phyloP scores from a whole-genome alignment of 2,329 filamentous ascomycete genomes.

The Teratosphaeria epicoccoides region DNA sequence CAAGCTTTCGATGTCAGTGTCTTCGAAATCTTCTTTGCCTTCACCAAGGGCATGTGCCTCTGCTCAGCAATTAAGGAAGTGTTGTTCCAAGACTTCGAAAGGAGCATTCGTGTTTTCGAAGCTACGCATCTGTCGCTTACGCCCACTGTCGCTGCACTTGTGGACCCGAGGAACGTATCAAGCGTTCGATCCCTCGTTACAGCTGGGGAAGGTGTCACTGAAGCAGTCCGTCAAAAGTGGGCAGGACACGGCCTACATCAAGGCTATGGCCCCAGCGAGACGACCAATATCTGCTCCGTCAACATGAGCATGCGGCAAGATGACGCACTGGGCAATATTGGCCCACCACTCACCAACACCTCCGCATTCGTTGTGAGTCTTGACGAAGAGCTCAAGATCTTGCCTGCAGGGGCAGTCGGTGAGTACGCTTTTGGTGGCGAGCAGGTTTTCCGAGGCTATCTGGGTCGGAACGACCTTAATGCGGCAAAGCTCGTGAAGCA shows the following conservation, averaged over 20 bases:
- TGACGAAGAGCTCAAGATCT: constrained; percentile 36
- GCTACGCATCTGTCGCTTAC: constrained; percentile 79
- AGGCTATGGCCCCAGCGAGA: constrained; percentile 77
- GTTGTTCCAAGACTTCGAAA: constrained; percentile 62
- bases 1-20: constrained; percentile 80
- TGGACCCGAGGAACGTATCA: constrained; percentile 58
- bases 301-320: constrained; percentile 46
- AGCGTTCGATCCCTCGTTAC: constrained; percentile 65
- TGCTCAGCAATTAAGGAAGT: constrained; percentile 66
- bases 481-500: constrained; percentile 59
- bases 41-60: constrained; percentile 66
- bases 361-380: constrained; percentile 55
- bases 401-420: constrained; percentile 63
- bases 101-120: constrained; percentile 49
- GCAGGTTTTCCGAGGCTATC: constrained; percentile 65
- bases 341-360: constrained; percentile 62
- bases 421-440: constrained; percentile 81
- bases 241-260: constrained; percentile 57
- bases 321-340: constrained; percentile 65
- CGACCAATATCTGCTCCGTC: constrained; percentile 77
- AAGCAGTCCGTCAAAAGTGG: constrained; percentile 62
- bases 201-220: constrained; percentile 69
- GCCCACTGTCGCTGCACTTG: constrained; percentile 69
- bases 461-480: constrained; percentile 55
- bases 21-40: constrained; percentile 82